These are phyloP conservation scores for Volvox carteri DNA, from an alignment of 163 green algal genomes.

Conservation along the genomic window DNA sequence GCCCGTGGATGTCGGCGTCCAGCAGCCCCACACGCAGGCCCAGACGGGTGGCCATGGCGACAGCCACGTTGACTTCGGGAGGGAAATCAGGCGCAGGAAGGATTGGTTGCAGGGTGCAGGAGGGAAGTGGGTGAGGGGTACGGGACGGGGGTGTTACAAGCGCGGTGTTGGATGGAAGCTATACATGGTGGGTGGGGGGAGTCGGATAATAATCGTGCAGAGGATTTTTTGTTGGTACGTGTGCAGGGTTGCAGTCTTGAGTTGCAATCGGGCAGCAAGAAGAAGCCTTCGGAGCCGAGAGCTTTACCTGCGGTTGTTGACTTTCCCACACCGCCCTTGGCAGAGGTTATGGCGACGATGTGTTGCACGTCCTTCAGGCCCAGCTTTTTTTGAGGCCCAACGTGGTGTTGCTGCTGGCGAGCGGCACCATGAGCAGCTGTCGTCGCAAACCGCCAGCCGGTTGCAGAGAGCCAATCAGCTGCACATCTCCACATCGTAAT, in stretches of 20 bases:
- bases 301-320: slow-evolving; percentile 81
- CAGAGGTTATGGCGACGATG: slow-evolving; percentile 85
- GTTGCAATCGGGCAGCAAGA: no score
- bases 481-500: slow-evolving; percentile 10
- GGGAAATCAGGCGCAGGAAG: not conserved
- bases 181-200: no score
- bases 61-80: slow-evolving; percentile 92
- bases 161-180: no score
- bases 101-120: no score
- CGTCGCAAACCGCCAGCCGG: not conserved
- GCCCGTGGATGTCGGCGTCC: slow-evolving; percentile 96
- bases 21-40: slow-evolving; percentile 90
- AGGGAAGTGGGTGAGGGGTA: no score
- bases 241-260: no score
- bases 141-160: no score
- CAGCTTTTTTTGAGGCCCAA: slow-evolving; percentile 61
- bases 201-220: no score
- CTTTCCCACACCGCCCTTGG: slow-evolving; percentile 91
- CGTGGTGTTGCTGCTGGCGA: not conserved
- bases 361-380: slow-evolving; percentile 72
- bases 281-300: no score
- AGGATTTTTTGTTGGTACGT: no score
- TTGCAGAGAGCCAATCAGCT: slow-evolving; percentile 10
- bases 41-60: slow-evolving; percentile 79
- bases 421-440: not conserved